Evolutionary conservation across 1,139 yeast genomes (phyloP), one percentile per base, ranked within the genome.

Genomic region (Geotrichum reessii): DNA sequence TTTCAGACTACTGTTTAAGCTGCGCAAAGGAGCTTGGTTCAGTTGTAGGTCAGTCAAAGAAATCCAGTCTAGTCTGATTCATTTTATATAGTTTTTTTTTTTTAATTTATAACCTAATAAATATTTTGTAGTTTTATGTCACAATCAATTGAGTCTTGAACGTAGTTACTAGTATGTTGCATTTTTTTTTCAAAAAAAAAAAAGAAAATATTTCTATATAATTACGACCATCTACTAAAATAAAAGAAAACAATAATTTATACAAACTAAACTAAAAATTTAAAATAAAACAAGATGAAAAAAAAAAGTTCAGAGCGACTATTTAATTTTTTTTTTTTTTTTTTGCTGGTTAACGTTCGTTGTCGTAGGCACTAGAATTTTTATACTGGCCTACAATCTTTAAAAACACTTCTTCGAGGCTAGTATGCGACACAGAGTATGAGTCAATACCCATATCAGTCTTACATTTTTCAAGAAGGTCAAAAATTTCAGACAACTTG

Each of bases 381-480:
- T 57, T 25, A 28, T 57, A 33, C 27, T 53, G 47, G 19, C 71
- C 67, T 11, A 72, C 73, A 58, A 72, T 71, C 22, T 64, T 64
- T 58, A 72, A 62, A 58, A 72, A 72, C 22, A 72, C 74, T 58
- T 72, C 73, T 61, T 72, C 74, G 42, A 72, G 59, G 19, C 74
- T 67, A 1, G 75, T 68, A 33, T 68, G 69, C 8, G 69, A 62
- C 1, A 72, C 69, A 1, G 73, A 63, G 59, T 71, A 72, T n/a
- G 69, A 65, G 54, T 67, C 68, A 37, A 72, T 65, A 6, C 69
- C 70, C 53, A 68, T 56, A 12, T 59, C 57, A 0, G 55, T 58
- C 53, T 69, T 69, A 50, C 64, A 60, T 21, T 57, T 57, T 57
- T 72, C 75, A 25, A 72, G 59, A 14, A 65, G 53, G n/a, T 60